These are phyloP conservation scores for Carex littledalei DNA, from an alignment of 176 grass and related monocot genomes.

Conservation along the genomic window DNA sequence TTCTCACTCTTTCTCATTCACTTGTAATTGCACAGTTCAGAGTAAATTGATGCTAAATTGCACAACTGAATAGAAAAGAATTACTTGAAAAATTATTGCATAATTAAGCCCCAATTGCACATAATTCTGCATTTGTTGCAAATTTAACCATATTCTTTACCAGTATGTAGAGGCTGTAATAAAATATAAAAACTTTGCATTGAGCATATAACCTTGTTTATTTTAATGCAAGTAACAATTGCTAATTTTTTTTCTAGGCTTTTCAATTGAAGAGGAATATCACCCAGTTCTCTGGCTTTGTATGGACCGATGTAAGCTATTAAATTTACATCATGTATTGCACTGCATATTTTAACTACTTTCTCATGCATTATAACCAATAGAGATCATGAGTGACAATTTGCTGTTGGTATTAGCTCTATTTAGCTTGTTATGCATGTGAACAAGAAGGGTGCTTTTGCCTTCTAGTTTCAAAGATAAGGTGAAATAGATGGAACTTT, in stretches of 20 bases:
- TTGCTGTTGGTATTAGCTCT: neutral
- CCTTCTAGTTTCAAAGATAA: neutral
- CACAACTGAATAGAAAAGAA: neutral
- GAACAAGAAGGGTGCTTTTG: neutral
- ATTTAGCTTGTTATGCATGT: neutral
- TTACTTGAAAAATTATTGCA: neutral
- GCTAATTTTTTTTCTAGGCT: constrained; percentile 35
- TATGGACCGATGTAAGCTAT: constrained; percentile 75
- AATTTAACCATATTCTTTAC: neutral
- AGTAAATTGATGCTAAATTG: neutral
- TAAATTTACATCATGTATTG: neutral
- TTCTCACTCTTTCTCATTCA: neutral
- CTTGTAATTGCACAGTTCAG: neutral
- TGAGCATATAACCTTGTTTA: neutral
- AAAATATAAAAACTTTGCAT: neutral
- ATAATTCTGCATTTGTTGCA: neutral
- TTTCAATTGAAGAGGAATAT: constrained; percentile 86
- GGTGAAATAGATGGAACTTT: neutral
- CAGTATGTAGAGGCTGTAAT: neutral
- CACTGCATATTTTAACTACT: neutral
- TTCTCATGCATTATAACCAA: neutral
- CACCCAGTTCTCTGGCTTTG: constrained; percentile 88
- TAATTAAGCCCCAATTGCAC: neutral
- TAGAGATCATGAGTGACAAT: neutral
- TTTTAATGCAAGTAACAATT: constrained; percentile 18